Evolutionary conservation across 176 grass and related monocot genomes (phyloP).

Genomic region (Poa annua): DNA sequence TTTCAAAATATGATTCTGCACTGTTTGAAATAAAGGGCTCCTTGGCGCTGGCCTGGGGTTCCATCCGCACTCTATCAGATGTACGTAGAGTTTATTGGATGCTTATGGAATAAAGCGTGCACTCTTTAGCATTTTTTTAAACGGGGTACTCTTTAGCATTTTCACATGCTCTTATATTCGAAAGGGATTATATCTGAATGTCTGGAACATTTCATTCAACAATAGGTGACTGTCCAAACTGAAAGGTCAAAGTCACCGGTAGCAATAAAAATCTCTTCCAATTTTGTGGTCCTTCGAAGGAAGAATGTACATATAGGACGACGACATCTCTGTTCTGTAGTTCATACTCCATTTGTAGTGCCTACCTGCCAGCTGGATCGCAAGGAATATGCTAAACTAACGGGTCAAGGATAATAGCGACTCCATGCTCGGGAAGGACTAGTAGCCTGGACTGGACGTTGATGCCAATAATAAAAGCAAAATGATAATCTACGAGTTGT

Average conservation of each 20-base stretch:
- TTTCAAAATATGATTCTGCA: too few species aligned
- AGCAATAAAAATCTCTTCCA: neutral
- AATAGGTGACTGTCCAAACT: neutral
- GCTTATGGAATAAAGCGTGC: too few species aligned
- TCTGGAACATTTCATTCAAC: too few species aligned
- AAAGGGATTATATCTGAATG: too few species aligned
- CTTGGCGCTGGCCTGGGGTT: too few species aligned
- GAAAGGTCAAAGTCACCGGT: neutral
- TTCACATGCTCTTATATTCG: too few species aligned
- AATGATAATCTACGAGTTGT: neutral
- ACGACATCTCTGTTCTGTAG: neutral
- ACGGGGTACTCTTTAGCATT: too few species aligned
- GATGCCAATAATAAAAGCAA: neutral
- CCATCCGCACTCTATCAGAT: too few species aligned
- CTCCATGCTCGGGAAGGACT: neutral
- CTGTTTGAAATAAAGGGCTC: too few species aligned
- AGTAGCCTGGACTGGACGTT: neutral
- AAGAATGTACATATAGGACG: neutral
- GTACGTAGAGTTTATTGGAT: too few species aligned
- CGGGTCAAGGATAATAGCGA: neutral
- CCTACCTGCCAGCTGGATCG: slow-evolving; percentile 13
- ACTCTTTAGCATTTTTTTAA: too few species aligned
- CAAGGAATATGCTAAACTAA: neutral
- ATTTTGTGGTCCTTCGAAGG: slow-evolving; percentile 8
- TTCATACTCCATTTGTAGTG: neutral